Base-by-base conservation (phyloP, 148 eudicot species). In the Rhododendron simsii region DNA sequence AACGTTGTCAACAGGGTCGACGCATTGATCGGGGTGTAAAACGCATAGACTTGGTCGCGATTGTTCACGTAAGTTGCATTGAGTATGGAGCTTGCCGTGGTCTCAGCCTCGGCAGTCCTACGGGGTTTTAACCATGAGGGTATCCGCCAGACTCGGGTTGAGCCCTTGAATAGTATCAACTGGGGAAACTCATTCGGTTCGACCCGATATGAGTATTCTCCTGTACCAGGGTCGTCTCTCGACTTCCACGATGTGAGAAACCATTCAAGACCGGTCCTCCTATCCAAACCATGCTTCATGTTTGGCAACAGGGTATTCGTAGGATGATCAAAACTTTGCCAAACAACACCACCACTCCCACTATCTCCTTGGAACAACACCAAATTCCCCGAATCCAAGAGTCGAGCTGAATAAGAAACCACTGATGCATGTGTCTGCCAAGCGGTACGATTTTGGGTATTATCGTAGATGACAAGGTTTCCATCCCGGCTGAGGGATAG, bases 401-500 rank as follows among this genome's bases (percentile, higher is more conserved):
- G 85, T 33, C 15, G 78, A 47, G 80, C 80, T 48, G 26, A 65
- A 3, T 10, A 28, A 20, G 16, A 28, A 39, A 15, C 50, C 5
- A 15, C 11, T 0, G 80, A 28, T 2, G 50, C 30, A 73, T 84
- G 50, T 18, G 78, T 83, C 2, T 41, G 35, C 59, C 51, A 61
- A 39, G 41, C 4, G 0, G 39, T 35, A 26, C 78, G 4, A 16
- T 35, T 74, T 23, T 23, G 9, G 30, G 61, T 85, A 2, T 33
- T 23, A 3, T 57, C 79, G 37, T 35, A 7, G 30, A 88, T 71
- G 39, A 55, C 28, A 0, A 88, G 35, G 55, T 73, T 83, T 71
- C 88, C 88, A 73, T 85, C 83, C 47, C 20, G 21, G 71, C 51
- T 23, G 61, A 89, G 59, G 14, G 61, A 74, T 2, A 91, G 37